Percentiles rank a stretch among this genome's conserved stretches.
These are phyloP conservation scores for Pseudogymnoascus sp. DNA, from an alignment of 2,329 filamentous ascomycete species.

Conservation along the genomic window DNA sequence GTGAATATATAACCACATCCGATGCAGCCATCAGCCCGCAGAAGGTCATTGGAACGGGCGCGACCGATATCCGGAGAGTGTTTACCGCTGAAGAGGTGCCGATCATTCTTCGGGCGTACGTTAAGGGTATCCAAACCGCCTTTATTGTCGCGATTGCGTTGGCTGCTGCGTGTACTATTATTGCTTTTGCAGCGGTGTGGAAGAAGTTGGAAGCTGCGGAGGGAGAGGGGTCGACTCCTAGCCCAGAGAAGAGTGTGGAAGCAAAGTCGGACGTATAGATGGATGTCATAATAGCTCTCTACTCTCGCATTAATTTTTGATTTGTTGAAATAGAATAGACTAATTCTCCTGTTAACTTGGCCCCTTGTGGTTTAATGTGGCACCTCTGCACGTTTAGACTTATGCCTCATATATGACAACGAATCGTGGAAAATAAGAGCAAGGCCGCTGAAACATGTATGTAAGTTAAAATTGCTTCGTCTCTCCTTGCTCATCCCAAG, in stretches of 20 bases:
- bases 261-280: neutral
- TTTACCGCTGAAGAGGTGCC: conserved; percentile 29
- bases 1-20: conserved; percentile 21
- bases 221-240: neutral
- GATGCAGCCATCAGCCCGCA: conserved; percentile 27
- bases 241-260: neutral
- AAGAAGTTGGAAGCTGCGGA: neutral
- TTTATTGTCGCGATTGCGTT: conserved; percentile 26
- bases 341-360: neutral
- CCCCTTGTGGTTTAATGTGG: neutral
- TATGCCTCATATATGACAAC: too few relatives aligned
- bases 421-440: too few relatives aligned
- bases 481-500: too few relatives aligned
- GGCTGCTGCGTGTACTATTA: conserved; percentile 14
- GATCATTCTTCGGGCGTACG: conserved; percentile 37
- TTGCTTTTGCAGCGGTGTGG: neutral
- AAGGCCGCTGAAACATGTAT: too few relatives aligned
- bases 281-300: neutral
- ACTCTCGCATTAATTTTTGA: neutral
- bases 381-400: neutral
- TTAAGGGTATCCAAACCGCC: conserved; percentile 20
- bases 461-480: too few relatives aligned
- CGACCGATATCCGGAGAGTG: conserved; percentile 32
- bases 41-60: conserved; percentile 36
- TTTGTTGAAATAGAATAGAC: neutral